Conservation (phyloP, 306 rosid species). For the Fagus sylvatica region DNA sequence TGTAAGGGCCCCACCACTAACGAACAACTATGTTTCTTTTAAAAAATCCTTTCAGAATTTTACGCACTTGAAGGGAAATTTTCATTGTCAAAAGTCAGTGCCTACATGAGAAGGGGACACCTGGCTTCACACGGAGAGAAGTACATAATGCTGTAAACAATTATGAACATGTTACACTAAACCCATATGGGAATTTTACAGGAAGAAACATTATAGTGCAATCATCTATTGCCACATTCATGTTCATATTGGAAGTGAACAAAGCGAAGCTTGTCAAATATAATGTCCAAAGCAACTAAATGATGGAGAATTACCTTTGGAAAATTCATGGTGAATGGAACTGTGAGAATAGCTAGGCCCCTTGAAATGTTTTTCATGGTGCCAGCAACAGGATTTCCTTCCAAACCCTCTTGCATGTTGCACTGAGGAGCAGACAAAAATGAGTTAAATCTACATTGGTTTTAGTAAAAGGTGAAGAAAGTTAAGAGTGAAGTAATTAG, state of each 20-base stretch:
- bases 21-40: background rate
- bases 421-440: slow-evolving; percentile 43
- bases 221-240: background rate
- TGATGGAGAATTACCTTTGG: slow-evolving; percentile 62
- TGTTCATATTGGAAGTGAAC: slow-evolving; percentile 20
- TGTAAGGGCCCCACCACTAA: background rate
- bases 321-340: slow-evolving; percentile 83
- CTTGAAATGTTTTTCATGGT: slow-evolving; percentile 85
- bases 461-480: slow-evolving; percentile 3
- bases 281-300: background rate
- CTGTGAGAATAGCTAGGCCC: slow-evolving; percentile 79
- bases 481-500: background rate
- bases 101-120: background rate
- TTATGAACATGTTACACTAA: background rate
- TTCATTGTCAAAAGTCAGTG: background rate
- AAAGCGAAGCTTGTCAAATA: slow-evolving; percentile 1
- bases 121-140: background rate
- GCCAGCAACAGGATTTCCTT: slow-evolving; percentile 78
- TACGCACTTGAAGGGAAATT: background rate
- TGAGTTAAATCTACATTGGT: slow-evolving; percentile 2
- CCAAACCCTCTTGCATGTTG: slow-evolving; percentile 92
- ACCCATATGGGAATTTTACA: background rate
- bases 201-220: slow-evolving; percentile 18
- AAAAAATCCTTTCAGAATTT: background rate
- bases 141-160: slow-evolving; percentile 9